These are phyloP conservation scores for Gracilaria vermiculophylla DNA, from an alignment of 23 red algal genomes.

Conservation along the genomic window DNA sequence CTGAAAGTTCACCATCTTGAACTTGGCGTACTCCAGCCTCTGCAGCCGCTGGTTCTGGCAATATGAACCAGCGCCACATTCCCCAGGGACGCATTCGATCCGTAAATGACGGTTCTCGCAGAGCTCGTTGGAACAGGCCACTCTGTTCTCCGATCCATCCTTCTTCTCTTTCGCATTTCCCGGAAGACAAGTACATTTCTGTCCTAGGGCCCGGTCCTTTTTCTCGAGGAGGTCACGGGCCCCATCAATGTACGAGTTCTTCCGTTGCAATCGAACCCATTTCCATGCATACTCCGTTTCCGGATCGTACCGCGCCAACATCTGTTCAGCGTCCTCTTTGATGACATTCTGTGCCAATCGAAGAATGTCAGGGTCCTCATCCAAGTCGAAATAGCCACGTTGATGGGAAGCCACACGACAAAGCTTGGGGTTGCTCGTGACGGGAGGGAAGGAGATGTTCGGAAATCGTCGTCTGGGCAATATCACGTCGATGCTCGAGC, in stretches of 20 bases:
- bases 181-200: constrained; percentile 52
- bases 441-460: background rate
- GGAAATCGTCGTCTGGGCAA: background rate
- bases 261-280: constrained; percentile 41
- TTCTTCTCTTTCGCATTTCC: constrained; percentile 36
- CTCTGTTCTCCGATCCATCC: constrained; percentile 15
- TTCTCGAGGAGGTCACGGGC: constrained; percentile 50
- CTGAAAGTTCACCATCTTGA: constrained; percentile 32
- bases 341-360: background rate
- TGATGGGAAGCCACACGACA: background rate
- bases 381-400: constrained; percentile 7
- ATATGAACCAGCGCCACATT: constrained; percentile 66
- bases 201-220: constrained; percentile 27
- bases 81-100: constrained; percentile 77
- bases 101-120: constrained; percentile 80
- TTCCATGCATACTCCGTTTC: constrained; percentile 12
- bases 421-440: background rate
- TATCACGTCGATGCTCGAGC: background rate
- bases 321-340: background rate
- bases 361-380: constrained; percentile 17
- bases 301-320: constrained; percentile 28
- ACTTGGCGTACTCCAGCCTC: constrained; percentile 61
- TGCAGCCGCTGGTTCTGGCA: constrained; percentile 92
- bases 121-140: constrained; percentile 65
- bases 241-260: constrained; percentile 46